A percentile compares a stretch with the other conserved stretches of the same genome.
Evolutionary conservation across 2,329 filamentous ascomycete genomes (phyloP).

Genomic region (Westerdykella aurantiaca): DNA sequence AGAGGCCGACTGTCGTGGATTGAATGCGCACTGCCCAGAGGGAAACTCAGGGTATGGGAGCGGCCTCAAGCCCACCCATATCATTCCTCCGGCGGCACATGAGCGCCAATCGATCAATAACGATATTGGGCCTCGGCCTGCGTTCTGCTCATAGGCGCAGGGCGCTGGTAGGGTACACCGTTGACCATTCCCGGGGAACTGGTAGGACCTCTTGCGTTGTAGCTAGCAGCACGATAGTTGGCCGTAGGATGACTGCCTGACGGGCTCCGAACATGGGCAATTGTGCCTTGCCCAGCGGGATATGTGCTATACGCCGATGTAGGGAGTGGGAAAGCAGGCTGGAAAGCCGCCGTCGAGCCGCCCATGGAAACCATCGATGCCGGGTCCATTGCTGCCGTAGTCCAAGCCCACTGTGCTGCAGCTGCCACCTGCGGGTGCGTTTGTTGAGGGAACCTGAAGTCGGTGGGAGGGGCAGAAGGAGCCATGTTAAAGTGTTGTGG

Average conservation of each 20-base stretch:
- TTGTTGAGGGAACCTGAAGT: conserved; percentile 12
- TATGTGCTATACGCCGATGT: neutral
- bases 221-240: neutral
- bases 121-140: no score
- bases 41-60: no score
- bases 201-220: neutral
- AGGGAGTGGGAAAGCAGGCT: neutral
- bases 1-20: no score
- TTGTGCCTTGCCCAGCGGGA: neutral
- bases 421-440: neutral
- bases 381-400: conserved; percentile 13
- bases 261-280: neutral
- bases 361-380: conserved; percentile 12
- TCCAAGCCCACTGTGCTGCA: conserved; percentile 15
- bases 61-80: no score
- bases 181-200: neutral
- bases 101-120: no score
- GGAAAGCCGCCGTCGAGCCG: neutral
- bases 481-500: conserved; percentile 15
- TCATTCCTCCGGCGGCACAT: no score
- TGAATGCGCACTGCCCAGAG: no score
- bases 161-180: neutral
- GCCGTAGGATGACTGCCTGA: neutral
- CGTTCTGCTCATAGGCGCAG: no score
- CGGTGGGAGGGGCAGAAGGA: conserved; percentile 4